Conservation (phyloP, 225 moss, liverwort and hornwort genomes). For the Sphagnum tenellum region DNA sequence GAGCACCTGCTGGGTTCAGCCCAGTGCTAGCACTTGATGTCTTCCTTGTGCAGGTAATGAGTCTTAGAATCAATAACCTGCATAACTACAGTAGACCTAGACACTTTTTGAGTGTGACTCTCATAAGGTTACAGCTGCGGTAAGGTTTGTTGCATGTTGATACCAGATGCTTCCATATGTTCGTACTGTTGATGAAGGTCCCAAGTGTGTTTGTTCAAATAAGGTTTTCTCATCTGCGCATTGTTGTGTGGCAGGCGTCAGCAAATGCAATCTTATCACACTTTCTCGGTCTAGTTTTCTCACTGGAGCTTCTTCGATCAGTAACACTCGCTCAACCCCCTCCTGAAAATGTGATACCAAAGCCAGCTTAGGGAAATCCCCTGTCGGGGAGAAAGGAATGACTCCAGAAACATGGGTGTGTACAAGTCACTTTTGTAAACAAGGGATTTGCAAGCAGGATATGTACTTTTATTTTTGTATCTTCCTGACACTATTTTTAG, state of each 20-base stretch:
- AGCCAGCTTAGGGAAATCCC: conserved; percentile 32
- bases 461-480: too few species aligned
- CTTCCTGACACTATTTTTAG: too few species aligned
- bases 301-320: conserved; percentile 86
- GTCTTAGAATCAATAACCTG: neutral
- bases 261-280: conserved; percentile 85
- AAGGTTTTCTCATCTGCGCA: too few species aligned
- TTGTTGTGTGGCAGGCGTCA: conserved; percentile 52
- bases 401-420: too few species aligned
- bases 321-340: conserved; percentile 89
- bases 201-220: too few species aligned
- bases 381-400: neutral
- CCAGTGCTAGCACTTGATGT: conserved; percentile 95
- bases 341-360: conserved; percentile 76
- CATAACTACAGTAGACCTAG: too few species aligned
- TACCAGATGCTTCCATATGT: too few species aligned
- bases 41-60: conserved; percentile 83
- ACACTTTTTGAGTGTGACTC: neutral
- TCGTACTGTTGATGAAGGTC: too few species aligned
- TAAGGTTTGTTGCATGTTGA: too few species aligned
- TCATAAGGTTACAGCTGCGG: too few species aligned
- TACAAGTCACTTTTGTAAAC: too few species aligned
- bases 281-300: conserved; percentile 81
- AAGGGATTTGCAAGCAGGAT: too few species aligned
- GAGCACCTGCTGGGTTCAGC: conserved; percentile 70